Conservation (phyloP, 2,329 filamentous ascomycete species). For the Simplicillium sp. region DNA sequence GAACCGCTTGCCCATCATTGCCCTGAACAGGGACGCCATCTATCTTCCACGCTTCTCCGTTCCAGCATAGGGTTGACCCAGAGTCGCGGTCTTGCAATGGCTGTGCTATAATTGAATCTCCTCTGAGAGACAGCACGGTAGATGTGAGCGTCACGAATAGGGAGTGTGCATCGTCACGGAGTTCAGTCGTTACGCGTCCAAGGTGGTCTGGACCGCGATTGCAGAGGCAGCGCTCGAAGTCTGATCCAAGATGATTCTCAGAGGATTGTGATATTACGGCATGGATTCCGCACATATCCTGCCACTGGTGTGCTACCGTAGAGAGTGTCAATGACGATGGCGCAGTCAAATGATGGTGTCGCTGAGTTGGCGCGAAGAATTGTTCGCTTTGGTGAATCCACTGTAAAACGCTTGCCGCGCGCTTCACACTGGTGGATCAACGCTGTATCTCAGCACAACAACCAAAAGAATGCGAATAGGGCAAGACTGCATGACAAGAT, state of each 20-base stretch:
- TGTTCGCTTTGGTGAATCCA: too few species aligned
- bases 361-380: too few species aligned
- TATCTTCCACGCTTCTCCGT: slow-evolving; percentile 89
- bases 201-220: slow-evolving; percentile 53
- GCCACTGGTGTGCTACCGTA: neutral
- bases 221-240: slow-evolving; percentile 34
- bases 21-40: slow-evolving; percentile 45
- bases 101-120: slow-evolving; percentile 60
- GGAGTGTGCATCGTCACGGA: slow-evolving; percentile 13
- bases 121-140: slow-evolving; percentile 85
- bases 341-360: too few species aligned
- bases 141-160: slow-evolving; percentile 59
- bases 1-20: slow-evolving; percentile 71
- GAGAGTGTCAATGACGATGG: too few species aligned
- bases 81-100: slow-evolving; percentile 53
- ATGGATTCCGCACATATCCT: slow-evolving; percentile 53
- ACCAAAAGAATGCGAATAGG: too few species aligned
- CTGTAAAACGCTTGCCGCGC: too few species aligned
- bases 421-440: too few species aligned
- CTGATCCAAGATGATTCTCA: slow-evolving; percentile 13
- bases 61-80: slow-evolving; percentile 80
- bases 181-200: slow-evolving; percentile 27
- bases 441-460: too few species aligned
- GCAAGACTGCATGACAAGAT: too few species aligned
- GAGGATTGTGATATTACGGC: slow-evolving; percentile 32